A percentile compares a stretch with the other conserved stretches of the same genome.
These are phyloP conservation scores for Trichoderma koningiopsis DNA, from an alignment of 2,329 filamentous ascomycete species.

Conservation along the genomic window DNA sequence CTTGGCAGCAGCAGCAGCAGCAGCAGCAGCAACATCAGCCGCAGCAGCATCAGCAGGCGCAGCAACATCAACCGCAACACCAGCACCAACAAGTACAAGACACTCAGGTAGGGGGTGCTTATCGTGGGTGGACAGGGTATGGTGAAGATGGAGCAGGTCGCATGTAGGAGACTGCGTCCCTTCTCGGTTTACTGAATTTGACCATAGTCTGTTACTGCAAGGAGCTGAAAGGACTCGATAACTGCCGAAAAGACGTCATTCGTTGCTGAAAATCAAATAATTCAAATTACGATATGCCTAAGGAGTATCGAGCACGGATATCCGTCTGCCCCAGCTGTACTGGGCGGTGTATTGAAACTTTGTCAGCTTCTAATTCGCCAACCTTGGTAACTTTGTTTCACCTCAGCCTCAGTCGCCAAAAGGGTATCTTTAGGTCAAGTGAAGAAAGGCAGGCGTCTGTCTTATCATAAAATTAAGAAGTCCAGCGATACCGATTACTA, in stretches of 20 bases:
- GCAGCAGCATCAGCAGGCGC: constrained; percentile 2
- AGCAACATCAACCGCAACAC: constrained; percentile 19
- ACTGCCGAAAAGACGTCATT: neutral
- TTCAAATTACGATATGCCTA: neutral
- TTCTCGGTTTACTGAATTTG: neutral
- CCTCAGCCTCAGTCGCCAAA: neutral
- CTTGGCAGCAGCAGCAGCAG: constrained; percentile 45
- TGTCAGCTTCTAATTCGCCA: neutral
- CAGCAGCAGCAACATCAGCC: neutral
- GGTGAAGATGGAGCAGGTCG: constrained; percentile 7
- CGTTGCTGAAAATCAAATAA: constrained; percentile 13
- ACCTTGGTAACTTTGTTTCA: neutral
- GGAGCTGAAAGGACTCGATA: neutral
- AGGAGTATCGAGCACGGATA: neutral
- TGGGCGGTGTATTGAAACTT: neutral
- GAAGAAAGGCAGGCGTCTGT: neutral
- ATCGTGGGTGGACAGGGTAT: constrained; percentile 14
- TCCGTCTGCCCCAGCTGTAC: neutral
- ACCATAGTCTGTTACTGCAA: neutral
- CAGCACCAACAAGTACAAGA: constrained; percentile 37
- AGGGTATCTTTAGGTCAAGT: neutral
- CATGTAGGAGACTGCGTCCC: constrained; percentile 1
- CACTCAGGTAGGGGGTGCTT: constrained; percentile 39
- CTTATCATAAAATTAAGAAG: neutral
- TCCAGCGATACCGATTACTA: neutral